Evolutionary conservation across 345 rosid genomes (phyloP), one percentile per base, ranked within the genome.

Genomic region (Firmiana major): DNA sequence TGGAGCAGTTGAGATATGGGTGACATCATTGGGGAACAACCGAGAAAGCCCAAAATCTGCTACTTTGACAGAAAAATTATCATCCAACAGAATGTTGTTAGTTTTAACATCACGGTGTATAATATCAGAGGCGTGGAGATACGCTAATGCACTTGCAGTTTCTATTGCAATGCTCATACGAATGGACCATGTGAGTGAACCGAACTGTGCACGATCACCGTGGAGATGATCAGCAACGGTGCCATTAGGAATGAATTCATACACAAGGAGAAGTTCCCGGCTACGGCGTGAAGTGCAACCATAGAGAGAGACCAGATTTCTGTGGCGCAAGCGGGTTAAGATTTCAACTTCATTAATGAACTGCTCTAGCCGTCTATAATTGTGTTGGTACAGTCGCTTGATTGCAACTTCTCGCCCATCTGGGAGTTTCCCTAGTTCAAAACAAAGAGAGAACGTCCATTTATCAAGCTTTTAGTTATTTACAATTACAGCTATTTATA

Each of bases 331-430:
- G 60, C 89, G 83, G 4, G 91, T 84, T 26, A 90, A 87, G 75
- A 84, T 90, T 21, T 86, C 77, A 38, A 89, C 81, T 80, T 90
- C 91, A 58, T 85, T 89, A 80, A 87, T 85, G 87, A 90, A 90
- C 67, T 87, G 92, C 75, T 85, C 81, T 38, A 85, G 79, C 42
- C 80, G 75, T 75, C 84, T 84, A 79, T 75, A 79, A 67, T 89
- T 90, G 79, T 78, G 89, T 79, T 90, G 88, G 9, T 86, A 86
- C 11, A 90, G 85, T 49, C 93, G 86, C 83, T 91, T 91, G 74
- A 91, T 88, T 22, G 93, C 93, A 65, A 91, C 95, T 83, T 89
- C 95, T 34, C 92, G 77, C 36, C 93, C 95, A 68, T 91, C 92
- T 62, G 53, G 82, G 43, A 89, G 86, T 78, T 85, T 89, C 24